Percentiles rank a stretch among this genome's conserved stretches.
Conservation (phyloP, 257 asterid species). For the Voacanga thouarsii region DNA sequence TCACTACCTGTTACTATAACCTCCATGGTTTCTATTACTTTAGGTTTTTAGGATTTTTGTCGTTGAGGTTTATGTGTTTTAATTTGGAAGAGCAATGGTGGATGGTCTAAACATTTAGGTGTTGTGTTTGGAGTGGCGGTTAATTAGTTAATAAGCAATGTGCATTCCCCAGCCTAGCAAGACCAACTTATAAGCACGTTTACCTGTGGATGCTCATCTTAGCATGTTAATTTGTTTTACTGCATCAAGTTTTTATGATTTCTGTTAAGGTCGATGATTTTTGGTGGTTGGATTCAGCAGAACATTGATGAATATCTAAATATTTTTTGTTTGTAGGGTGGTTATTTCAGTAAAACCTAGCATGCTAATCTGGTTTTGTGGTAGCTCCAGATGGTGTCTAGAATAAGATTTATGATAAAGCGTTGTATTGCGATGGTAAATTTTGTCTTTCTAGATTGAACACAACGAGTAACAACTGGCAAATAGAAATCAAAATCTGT, state of each 20-base stretch:
- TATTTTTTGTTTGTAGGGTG: not conserved
- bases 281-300: not conserved
- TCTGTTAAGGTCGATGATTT: not conserved
- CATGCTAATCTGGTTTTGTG: not conserved
- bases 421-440: not conserved
- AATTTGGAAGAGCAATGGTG: not conserved
- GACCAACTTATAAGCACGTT: not conserved
- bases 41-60: not conserved
- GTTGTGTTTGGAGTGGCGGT: too few relatives aligned
- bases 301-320: not conserved
- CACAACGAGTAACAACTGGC: not conserved
- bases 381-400: not conserved
- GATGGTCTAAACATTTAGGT: not conserved
- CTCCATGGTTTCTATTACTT: not conserved
- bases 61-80: not conserved
- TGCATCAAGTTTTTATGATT: not conserved
- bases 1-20: not conserved
- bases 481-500: not conserved
- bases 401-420: not conserved
- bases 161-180: not conserved
- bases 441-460: not conserved
- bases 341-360: not conserved
- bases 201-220: not conserved
- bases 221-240: too few relatives aligned
- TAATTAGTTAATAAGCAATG: not conserved